Evolutionary conservation across 1,139 yeast genomes (phyloP), one percentile per base, ranked within the genome.

Genomic region (Pichia sp.): DNA sequence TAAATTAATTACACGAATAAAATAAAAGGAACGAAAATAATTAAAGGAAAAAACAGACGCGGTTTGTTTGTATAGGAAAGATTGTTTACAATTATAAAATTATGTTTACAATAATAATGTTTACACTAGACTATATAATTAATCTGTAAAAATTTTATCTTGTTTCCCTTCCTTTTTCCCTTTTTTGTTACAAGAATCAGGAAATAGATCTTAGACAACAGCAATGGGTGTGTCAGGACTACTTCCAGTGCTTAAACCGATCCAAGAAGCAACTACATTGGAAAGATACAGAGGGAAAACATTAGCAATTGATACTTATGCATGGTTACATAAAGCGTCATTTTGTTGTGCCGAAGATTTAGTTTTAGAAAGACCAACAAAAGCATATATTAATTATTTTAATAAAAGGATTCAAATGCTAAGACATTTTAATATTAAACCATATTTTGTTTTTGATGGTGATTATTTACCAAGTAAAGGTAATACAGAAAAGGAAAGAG

Each of bases 371-470:
- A 65, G 68, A 43, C 89, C 90, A 0, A 87, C 97, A 0, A 69
- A 74, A 6, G 75, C 74, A 54, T 86, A 83, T 58, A 62, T 83
- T 34, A 71, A 71, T 37, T 84, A 76, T 53, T 74, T 82, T 25
- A 61, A 80, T 60, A 78, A 78, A 53, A 76, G 80, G 55, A 71
- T 90, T 10, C 71, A 74, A 33, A 76, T 89, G 85, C 67, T 90
- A 37, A 62, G 62, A 38, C 65, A 75, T 40, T 81, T 80, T 59
- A 84, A 84, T 1, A 82, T 92, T 6, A 80, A 77, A 47, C 96
- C 97, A 0, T 89, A 80, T 60, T 71, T 94, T 59, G 97, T 94
- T 5, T 89, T 94, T 64, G 99, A 94, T 62, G 99, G 99, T 2
- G 95, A 87, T 48, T 71, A 80, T 39, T 68, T 92, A 40, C 92